Evolutionary conservation across 2,329 filamentous ascomycete genomes (phyloP), one percentile per base, ranked within the genome.

Genomic region (Cytospora piceicola): DNA sequence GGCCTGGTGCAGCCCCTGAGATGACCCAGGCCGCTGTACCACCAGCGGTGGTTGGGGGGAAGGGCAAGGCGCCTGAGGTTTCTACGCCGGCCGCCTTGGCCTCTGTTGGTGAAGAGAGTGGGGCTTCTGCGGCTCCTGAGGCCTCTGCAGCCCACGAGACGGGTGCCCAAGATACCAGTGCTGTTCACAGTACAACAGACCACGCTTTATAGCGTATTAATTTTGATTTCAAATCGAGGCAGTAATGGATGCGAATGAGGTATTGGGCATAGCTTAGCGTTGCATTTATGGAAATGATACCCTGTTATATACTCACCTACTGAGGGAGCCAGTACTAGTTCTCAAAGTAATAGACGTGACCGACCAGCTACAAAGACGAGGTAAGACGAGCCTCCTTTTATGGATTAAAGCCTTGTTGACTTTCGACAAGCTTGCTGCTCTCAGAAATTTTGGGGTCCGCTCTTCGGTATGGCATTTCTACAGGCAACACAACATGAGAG

Each of bases 21-120:
- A 58, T 61, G 62, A 20, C 62, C 15, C 34, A 61, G 58, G 49
- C 54, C 3, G 20, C 34, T 34, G 51, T 27, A 27, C 57, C 66
- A 11, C 54, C 15, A 30, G 46, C 54, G 1, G 53, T 57, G 14
- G 52, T 7, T 12, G 34, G 17, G 3, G 32, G 30, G 11, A 65
- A 60, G 51, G 66, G 63, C 1, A 67, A 65, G 20, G 63, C 46
- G 4, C 63, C 58, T 0, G 66, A 67, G 51, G 46, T 51, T 7
- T 15, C 58, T 3, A 46, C 36, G 36, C 58, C 58, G 17, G 39
- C 51, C 27, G 58, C 59, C 27, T 55, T 60, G 15, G 32, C 34
- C 4, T 36, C 52, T 8, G 36, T 29, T 14, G 63, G 32, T 24
- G 52, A 22, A 6, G 7, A 12, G 14, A 51, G 32, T 2, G 14